Conservation (phyloP, 75 land plant genomes). For the Picea sitchensis region DNA sequence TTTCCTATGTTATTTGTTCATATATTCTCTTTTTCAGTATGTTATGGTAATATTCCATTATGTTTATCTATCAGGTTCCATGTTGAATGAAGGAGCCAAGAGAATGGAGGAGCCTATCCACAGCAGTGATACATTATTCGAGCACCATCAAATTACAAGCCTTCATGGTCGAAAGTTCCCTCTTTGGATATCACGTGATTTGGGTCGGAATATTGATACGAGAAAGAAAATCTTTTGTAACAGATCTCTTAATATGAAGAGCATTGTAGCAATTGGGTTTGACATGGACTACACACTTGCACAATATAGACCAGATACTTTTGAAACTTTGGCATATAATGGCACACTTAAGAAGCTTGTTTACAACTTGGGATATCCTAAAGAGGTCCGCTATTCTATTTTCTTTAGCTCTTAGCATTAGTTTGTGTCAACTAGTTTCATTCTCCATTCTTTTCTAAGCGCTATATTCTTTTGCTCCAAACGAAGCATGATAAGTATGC, state of each 20-base stretch:
- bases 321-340: slow-evolving; percentile 87
- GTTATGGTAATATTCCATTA: too few species aligned
- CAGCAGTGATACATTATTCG: slow-evolving; percentile 10
- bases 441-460: not conserved
- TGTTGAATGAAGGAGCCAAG: not conserved
- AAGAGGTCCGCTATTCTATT: slow-evolving; percentile 52
- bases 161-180: slow-evolving; percentile 14
- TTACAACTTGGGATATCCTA: slow-evolving; percentile 76
- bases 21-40: too few species aligned
- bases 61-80: too few species aligned
- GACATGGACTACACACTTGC: slow-evolving; percentile 99
- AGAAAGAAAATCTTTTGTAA: slow-evolving; percentile 92
- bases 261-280: slow-evolving; percentile 92
- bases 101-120: slow-evolving; percentile 2
- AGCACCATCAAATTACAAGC: not conserved
- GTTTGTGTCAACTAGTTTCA: not conserved
- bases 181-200: slow-evolving; percentile 48
- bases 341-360: slow-evolving; percentile 88
- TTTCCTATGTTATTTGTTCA: too few species aligned
- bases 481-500: not conserved
- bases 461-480: not conserved
- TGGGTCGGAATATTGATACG: slow-evolving; percentile 44
- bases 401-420: not conserved
- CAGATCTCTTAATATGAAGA: slow-evolving; percentile 91
- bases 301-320: slow-evolving; percentile 95